These are phyloP conservation scores for Aspergillus bridgeri DNA, from an alignment of 495 filamentous ascomycete genomes.

Conservation along the genomic window DNA sequence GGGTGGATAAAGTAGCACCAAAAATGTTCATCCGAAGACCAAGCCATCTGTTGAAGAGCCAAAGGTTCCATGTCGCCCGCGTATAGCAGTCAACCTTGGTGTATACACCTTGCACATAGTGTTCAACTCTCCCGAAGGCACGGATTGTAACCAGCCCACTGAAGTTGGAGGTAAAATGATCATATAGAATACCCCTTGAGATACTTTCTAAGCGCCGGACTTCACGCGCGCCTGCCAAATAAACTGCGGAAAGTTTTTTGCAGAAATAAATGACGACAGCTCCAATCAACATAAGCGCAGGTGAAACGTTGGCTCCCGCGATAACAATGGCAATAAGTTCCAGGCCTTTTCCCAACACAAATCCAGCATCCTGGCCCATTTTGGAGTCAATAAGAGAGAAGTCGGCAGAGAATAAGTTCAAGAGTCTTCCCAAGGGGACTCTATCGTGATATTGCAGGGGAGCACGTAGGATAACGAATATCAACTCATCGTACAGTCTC, in stretches of 20 bases:
- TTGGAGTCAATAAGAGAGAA: no score
- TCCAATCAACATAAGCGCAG: constrained; percentile 23
- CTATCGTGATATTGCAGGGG: no score
- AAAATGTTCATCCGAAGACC: constrained; percentile 65
- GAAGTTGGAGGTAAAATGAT: constrained; percentile 64
- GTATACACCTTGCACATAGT: constrained; percentile 63
- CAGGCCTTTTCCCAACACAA: no score
- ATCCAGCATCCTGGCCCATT: no score
- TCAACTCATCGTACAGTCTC: no score
- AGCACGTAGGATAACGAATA: no score
- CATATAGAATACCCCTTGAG: constrained; percentile 67
- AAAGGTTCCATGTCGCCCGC: constrained; percentile 58
- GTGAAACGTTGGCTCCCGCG: no score
- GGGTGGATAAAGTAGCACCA: constrained; percentile 64
- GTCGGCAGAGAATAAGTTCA: no score
- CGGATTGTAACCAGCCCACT: constrained; percentile 68
- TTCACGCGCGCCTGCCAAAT: constrained; percentile 64
- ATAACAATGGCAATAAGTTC: no score
- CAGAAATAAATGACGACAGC: constrained; percentile 37
- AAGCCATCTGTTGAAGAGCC: constrained; percentile 72
- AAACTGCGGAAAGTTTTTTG: constrained; percentile 52
- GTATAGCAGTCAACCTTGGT: constrained; percentile 57
- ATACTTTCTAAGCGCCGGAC: constrained; percentile 69
- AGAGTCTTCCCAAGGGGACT: no score
- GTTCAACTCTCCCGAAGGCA: constrained; percentile 58